phyloP scores from a whole-genome alignment of 495 filamentous ascomycete genomes.

The Pyrenopolyporus hunteri region DNA sequence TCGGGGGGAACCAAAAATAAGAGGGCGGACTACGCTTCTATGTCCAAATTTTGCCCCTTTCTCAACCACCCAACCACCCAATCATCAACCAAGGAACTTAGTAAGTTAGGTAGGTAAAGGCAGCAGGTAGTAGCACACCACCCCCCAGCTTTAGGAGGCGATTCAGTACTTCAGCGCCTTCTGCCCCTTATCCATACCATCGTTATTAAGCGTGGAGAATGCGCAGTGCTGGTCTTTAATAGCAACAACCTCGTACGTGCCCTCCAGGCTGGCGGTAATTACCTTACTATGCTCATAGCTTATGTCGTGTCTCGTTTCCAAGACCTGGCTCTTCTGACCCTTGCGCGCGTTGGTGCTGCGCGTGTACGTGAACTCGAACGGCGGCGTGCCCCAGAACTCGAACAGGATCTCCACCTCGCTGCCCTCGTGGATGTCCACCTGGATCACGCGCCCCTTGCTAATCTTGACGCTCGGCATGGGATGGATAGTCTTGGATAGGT shows the following conservation, averaged over 20 bases:
- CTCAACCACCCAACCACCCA: no score
- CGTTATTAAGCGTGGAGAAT: slow-evolving; percentile 69
- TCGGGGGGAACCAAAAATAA: no score
- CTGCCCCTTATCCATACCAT: slow-evolving; percentile 50
- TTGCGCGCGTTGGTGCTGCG: slow-evolving; percentile 81
- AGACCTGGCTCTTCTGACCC: slow-evolving; percentile 74
- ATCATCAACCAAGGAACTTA: no score
- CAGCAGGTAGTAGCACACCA: neutral
- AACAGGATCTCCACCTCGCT: slow-evolving; percentile 90
- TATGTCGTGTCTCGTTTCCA: slow-evolving; percentile 87
- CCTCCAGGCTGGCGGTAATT: slow-evolving; percentile 85
- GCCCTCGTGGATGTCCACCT: slow-evolving; percentile 95
- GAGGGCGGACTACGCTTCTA: no score
- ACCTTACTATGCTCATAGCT: slow-evolving; percentile 80
- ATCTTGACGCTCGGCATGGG: slow-evolving; percentile 89
- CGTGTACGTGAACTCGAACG: slow-evolving; percentile 97
- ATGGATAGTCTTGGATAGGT: slow-evolving; percentile 82
- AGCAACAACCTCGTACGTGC: slow-evolving; percentile 93
- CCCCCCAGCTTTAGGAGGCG: neutral
- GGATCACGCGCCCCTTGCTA: slow-evolving; percentile 74
- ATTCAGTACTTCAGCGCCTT: slow-evolving; percentile 25
- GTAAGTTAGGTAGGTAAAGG: neutral
- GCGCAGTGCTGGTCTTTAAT: slow-evolving; percentile 92
- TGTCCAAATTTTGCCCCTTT: neutral
- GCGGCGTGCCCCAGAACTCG: slow-evolving; percentile 91